Conservation (phyloP, 192 early-diverging fungal genomes). For the Coemansia sp. region DNA sequence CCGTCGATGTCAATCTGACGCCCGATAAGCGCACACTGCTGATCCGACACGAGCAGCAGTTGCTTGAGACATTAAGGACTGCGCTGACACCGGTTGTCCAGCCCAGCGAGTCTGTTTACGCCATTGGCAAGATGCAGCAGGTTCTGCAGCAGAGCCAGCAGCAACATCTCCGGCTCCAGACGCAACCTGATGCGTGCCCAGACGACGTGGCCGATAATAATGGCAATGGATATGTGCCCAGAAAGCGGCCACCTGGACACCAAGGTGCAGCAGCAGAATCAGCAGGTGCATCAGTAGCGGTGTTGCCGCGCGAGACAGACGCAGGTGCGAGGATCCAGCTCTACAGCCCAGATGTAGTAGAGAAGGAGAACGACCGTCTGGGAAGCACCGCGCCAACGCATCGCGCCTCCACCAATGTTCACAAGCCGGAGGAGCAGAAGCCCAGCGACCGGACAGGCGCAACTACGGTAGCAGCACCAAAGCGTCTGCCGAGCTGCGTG, state of each 20-base stretch:
- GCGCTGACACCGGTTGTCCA: conserved; percentile 22
- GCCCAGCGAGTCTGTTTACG: conserved; percentile 25
- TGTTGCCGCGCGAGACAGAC: background rate
- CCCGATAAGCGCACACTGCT: conserved; percentile 94
- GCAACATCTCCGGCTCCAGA: background rate
- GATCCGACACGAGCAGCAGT: conserved; percentile 68
- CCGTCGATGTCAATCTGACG: conserved; percentile 90
- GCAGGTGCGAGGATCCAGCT: background rate
- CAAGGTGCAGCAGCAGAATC: background rate
- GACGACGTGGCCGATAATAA: too few relatives aligned
- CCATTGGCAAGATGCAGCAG: conserved; percentile 16
- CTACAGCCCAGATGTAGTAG: background rate
- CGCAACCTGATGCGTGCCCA: too few relatives aligned
- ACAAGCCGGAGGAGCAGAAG: background rate
- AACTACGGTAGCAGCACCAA: background rate
- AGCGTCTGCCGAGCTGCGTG: conserved; percentile 20
- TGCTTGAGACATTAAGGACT: conserved; percentile 17
- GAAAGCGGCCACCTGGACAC: background rate
- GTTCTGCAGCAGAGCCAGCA: background rate
- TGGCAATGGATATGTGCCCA: conserved; percentile 14
- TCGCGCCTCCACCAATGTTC: background rate
- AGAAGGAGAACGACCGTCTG: background rate
- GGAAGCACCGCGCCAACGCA: background rate
- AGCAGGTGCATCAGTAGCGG: background rate
- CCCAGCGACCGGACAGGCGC: background rate